Conservation (phyloP, 2,329 filamentous ascomycete species). For the Pezicula rhizophila region DNA sequence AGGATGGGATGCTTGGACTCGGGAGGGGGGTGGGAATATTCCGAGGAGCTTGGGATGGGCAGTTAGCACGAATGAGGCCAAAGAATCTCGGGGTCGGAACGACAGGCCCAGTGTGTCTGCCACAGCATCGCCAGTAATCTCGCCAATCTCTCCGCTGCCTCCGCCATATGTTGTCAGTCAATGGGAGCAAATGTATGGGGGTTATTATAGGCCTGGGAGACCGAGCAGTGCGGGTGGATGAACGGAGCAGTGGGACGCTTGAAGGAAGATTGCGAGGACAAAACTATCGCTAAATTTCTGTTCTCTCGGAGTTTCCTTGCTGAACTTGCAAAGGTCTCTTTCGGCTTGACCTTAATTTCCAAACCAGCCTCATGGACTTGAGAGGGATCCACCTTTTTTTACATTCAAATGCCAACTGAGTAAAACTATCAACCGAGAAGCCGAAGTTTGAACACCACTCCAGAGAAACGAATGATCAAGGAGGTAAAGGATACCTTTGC, state of each 20-base stretch:
- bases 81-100: neutral
- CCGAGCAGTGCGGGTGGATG: slow-evolving; percentile 11
- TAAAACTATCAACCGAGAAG: no score
- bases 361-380: no score
- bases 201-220: slow-evolving; percentile 5
- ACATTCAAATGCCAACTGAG: no score
- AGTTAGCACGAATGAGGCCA: slow-evolving; percentile 13
- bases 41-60: slow-evolving; percentile 26
- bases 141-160: slow-evolving; percentile 9
- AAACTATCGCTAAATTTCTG: no score
- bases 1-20: slow-evolving; percentile 21
- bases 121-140: slow-evolving; percentile 2
- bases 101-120: neutral
- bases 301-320: no score
- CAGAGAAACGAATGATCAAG: no score
- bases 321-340: no score
- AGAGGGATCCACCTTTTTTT: no score
- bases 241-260: neutral
- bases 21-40: slow-evolving; percentile 18
- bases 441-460: no score
- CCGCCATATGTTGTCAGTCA: slow-evolving; percentile 25
- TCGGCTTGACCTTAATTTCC: no score
- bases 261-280: no score
- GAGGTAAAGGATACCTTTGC: no score
- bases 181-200: slow-evolving; percentile 14